These are phyloP conservation scores for Rhodosporidiobolus odoratus DNA, from an alignment of 768 basidiomycete genomes.

Conservation along the genomic window DNA sequence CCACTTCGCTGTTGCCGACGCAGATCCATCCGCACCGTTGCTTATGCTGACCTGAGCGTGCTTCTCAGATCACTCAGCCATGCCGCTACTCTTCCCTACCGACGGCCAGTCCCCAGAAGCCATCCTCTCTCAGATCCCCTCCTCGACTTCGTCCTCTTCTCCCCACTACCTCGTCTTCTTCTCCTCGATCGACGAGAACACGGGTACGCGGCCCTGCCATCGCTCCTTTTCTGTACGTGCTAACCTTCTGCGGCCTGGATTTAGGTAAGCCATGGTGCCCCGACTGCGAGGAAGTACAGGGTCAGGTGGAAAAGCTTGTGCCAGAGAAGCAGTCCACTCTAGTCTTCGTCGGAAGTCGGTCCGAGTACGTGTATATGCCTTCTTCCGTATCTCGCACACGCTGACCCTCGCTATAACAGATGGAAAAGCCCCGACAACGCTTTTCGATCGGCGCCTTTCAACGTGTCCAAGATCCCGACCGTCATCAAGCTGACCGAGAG, in stretches of 20 bases:
- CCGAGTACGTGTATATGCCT: conserved; percentile 3
- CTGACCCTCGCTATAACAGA: background rate
- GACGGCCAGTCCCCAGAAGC: conserved; percentile 1
- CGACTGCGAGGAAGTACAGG: conserved; percentile 15
- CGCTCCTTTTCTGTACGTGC: no score
- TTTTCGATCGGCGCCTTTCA: conserved; percentile 18
- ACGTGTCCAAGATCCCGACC: conserved; percentile 25
- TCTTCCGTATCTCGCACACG: background rate
- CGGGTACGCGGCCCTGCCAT: no score
- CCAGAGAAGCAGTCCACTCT: conserved; percentile 10
- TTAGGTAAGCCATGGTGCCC: conserved; percentile 34
- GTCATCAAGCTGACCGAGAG: conserved; percentile 22
- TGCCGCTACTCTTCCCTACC: conserved; percentile 22
- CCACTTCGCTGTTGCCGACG: background rate
- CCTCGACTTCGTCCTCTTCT: background rate
- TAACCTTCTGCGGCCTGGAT: no score
- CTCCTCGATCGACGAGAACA: conserved; percentile 12
- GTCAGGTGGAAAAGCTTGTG: conserved; percentile 5
- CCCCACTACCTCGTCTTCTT: conserved; percentile 34
- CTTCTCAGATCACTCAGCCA: background rate
- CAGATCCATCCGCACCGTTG: background rate
- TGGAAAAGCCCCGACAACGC: conserved; percentile 29
- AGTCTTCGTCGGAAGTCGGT: conserved; percentile 22
- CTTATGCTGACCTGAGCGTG: background rate
- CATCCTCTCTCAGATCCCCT: conserved; percentile 10